phyloP scores from a whole-genome alignment of 805 yeast genomes.

The Ogataea haglerorum region DNA sequence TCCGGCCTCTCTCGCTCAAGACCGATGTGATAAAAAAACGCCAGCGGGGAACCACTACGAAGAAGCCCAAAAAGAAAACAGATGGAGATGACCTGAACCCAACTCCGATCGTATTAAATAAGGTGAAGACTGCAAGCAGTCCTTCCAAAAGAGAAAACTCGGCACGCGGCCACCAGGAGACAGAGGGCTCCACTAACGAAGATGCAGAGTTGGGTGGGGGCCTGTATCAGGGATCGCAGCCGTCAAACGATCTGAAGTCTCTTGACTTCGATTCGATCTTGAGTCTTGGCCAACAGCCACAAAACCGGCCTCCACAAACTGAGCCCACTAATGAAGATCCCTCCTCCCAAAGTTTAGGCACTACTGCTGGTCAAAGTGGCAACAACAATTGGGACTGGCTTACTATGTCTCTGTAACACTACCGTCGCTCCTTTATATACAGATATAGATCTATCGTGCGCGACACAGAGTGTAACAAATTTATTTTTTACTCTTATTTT shows the following conservation, averaged over 20 bases:
- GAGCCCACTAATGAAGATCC: not conserved
- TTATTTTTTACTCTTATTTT: not conserved
- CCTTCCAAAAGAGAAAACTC: conserved; percentile 6
- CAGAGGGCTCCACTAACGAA: conserved; percentile 6
- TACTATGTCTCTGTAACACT: conserved; percentile 38
- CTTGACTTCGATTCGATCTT: conserved; percentile 26
- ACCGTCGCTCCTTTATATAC: not conserved
- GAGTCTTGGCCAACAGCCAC: conserved; percentile 8
- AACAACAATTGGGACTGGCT: conserved; percentile 42
- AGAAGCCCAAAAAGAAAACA: conserved; percentile 29
- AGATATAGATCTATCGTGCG: conserved; percentile 4
- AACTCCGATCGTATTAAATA: conserved; percentile 34
- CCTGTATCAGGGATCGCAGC: not conserved
- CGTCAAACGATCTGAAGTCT: conserved; percentile 13
- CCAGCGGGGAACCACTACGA: conserved; percentile 51
- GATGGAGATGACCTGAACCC: conserved; percentile 53
- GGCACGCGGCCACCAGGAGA: conserved; percentile 2
- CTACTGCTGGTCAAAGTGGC: conserved; percentile 5
- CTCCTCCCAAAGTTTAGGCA: not conserved
- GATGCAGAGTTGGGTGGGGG: conserved; percentile 6
- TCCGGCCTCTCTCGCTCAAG: conserved; percentile 71
- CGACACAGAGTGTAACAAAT: conserved; percentile 2
- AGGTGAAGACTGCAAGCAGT: conserved; percentile 9
- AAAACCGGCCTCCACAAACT: conserved; percentile 7
- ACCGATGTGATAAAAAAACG: conserved; percentile 92